Conservation (phyloP, 495 filamentous ascomycete genomes). For the Letharia lupina region DNA sequence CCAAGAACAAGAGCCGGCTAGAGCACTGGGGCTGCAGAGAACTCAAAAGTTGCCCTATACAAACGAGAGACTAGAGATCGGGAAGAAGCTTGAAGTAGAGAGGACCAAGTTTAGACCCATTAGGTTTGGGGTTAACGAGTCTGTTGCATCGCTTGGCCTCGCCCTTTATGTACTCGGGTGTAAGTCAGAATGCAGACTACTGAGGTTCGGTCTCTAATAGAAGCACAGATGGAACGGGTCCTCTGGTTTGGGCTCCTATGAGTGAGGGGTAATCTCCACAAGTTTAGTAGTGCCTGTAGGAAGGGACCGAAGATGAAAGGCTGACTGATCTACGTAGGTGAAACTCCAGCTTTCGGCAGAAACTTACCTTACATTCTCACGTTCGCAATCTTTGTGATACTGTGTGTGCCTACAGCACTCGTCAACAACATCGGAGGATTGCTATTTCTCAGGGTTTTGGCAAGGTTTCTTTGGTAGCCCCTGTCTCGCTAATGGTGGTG, state of each 20-base stretch:
- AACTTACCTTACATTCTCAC: constrained; percentile 40
- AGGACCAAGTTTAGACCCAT: constrained; percentile 7
- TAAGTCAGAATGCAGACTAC: neutral
- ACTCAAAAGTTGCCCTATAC: constrained; percentile 8
- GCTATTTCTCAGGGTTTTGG: constrained; percentile 42
- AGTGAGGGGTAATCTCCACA: neutral
- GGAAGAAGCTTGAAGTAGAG: constrained; percentile 18
- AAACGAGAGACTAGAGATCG: constrained; percentile 13
- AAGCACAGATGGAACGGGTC: neutral
- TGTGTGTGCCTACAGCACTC: constrained; percentile 37
- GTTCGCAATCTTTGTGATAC: constrained; percentile 40
- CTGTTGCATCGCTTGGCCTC: constrained; percentile 41
- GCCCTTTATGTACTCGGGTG: constrained; percentile 48
- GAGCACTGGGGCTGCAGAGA: constrained; percentile 8
- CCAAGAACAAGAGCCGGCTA: constrained; percentile 19
- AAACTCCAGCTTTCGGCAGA: constrained; percentile 40
- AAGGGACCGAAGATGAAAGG: neutral
- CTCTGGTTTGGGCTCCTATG: constrained; percentile 18
- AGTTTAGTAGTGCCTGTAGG: neutral
- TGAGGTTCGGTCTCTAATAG: neutral
- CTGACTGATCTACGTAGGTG: constrained; percentile 17
- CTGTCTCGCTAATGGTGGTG: constrained; percentile 34
- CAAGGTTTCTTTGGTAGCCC: constrained; percentile 42
- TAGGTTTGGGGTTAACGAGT: constrained; percentile 34
- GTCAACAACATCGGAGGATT: constrained; percentile 42